Conservation (phyloP, 2,329 filamentous ascomycete genomes). For the Camptophora hylomeconis region DNA sequence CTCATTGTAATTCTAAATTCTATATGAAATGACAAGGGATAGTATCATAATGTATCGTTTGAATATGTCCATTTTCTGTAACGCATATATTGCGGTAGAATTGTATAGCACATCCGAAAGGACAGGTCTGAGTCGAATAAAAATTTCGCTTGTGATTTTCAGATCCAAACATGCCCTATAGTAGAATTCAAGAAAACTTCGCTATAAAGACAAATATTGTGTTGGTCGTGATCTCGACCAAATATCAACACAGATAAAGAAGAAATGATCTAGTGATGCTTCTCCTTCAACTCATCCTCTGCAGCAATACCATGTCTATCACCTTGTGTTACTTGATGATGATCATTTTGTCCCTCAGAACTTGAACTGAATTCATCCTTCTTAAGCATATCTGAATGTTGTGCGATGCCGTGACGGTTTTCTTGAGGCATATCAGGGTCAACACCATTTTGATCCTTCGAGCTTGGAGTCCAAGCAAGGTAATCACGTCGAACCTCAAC, state of each 20-base stretch:
- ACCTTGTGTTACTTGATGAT: constrained; percentile 6
- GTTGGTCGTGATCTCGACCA: no score
- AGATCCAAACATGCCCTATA: not conserved
- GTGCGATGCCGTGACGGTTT: constrained; percentile 46
- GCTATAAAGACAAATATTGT: no score
- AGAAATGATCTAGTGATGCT: constrained; percentile 2
- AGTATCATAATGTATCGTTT: no score
- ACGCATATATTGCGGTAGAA: no score
- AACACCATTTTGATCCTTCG: constrained; percentile 23
- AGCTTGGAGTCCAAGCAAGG: constrained; percentile 36
- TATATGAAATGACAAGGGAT: no score
- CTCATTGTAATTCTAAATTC: no score
- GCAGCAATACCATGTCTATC: constrained; percentile 15
- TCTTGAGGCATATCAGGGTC: constrained; percentile 42
- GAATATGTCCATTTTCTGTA: no score
- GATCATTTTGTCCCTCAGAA: constrained; percentile 4
- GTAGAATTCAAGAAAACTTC: no score
- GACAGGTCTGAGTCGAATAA: no score
- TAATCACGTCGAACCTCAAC: constrained; percentile 39
- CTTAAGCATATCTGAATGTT: constrained; percentile 51
- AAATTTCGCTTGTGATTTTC: not conserved
- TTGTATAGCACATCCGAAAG: no score
- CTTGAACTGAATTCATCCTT: constrained; percentile 7
- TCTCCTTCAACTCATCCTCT: constrained; percentile 9
- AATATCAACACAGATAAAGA: no score